Evolutionary conservation across 768 basidiomycete species (phyloP), one percentile per base, ranked within the genome.

Genomic region (Hydnomerulius pinastri): DNA sequence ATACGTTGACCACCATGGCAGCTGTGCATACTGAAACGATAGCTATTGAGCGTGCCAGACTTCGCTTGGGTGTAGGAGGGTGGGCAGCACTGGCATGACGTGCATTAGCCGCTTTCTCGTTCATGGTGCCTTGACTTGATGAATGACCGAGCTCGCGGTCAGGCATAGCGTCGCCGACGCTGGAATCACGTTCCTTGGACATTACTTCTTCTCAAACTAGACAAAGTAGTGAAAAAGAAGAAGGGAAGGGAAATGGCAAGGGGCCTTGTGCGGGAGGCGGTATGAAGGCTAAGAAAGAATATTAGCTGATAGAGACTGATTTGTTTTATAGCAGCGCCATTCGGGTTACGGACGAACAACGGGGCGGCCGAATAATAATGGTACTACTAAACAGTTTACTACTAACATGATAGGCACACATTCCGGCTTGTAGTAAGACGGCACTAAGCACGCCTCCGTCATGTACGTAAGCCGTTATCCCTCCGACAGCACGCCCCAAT

Each of bases 11-110:
- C 4, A 74, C 48, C 73, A 74, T 66, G 20, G 70, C 73, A 36
- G 68, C 61, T 8, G 77, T 76, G 35, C 73, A 72, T 7, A 73
- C 70, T 6, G 60, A 57, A 9, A 72, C 69, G 17, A 72, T 65
- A 17, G 61, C 61, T 6, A 67, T 42, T n/a, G 59, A 60, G 12
- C 64, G 66, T 18, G 57, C 43, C 0, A 51, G 51, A 51, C 71
- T 68, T 21, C 61, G 70, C 0, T 46, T 12, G 3, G 55, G 24
- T 0, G 38, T 9, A 1, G 57, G 36, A 17, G 48, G 33, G 15
- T 20, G 45, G 11, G 28, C 17, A 4, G 1, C 18, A n/a, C n/a
- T n/a, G 25, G 6, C 32, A 21, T 29, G 27, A 12, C 17, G 21
- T 12, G 9, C 32, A 15, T 39, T 23, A n/a, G n/a, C n/a, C n/a